Conservation (phyloP, 2,329 filamentous ascomycete species). For the Zalaria sp. region DNA sequence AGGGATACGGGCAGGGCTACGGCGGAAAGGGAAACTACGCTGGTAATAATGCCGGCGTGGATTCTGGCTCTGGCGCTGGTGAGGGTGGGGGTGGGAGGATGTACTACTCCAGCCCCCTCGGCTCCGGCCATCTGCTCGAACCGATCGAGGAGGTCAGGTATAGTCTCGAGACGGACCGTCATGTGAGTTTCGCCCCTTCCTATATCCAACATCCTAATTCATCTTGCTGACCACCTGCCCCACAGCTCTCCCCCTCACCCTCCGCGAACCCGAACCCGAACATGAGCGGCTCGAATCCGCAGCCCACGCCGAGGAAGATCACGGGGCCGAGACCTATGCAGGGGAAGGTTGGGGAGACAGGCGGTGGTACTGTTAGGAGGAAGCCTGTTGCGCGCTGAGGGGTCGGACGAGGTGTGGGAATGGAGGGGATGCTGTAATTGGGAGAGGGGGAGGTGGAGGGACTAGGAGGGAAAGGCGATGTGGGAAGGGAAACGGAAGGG, state of each 20-base stretch:
- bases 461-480: no score
- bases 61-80: no score
- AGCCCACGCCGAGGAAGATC: constrained; percentile 23
- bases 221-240: neutral
- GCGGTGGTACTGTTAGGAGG: constrained; percentile 9
- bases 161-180: constrained; percentile 32
- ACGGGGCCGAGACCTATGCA: constrained; percentile 36
- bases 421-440: no score
- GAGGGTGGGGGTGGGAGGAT: constrained; percentile 5
- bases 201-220: neutral
- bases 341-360: constrained; percentile 8
- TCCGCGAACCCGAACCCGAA: constrained; percentile 2
- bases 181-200: constrained; percentile 9
- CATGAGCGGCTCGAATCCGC: constrained; percentile 3
- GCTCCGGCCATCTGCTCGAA: constrained; percentile 26
- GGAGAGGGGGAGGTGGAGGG: no score
- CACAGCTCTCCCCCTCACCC: constrained; percentile 2
- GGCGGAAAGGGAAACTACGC: neutral
- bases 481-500: no score
- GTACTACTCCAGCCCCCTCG: constrained; percentile 20
- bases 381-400: constrained; percentile 8
- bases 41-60: neutral
- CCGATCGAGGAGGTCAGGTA: constrained; percentile 39
- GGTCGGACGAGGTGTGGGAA: no score
- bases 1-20: no score